Conservation (phyloP, 2,329 filamentous ascomycete species). For the Aspergillus texensis region DNA sequence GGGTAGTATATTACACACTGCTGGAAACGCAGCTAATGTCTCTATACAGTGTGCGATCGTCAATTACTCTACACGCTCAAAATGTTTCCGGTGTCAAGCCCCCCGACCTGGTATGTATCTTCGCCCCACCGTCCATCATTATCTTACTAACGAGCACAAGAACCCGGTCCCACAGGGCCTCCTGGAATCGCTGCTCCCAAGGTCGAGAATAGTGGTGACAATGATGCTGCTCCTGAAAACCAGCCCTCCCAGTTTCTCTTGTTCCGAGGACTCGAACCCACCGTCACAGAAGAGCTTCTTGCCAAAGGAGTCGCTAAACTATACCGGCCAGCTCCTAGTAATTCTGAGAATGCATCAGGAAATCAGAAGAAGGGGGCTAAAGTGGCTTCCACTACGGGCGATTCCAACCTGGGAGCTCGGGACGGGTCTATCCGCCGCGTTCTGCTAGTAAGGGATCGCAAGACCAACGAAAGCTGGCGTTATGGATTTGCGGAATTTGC, state of each 20-base stretch:
- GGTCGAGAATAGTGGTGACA: constrained; percentile 56
- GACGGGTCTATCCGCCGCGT: constrained; percentile 76
- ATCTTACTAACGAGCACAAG: constrained; percentile 21
- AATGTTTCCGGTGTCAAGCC: constrained; percentile 63
- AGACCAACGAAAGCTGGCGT: constrained; percentile 71
- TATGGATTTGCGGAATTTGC: constrained; percentile 86
- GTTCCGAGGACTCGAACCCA: constrained; percentile 69
- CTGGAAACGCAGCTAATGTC: neutral
- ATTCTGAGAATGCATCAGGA: constrained; percentile 32
- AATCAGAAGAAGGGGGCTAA: constrained; percentile 52
- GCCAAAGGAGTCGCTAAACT: constrained; percentile 74
- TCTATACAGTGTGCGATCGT: constrained; percentile 53
- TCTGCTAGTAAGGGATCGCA: constrained; percentile 73
- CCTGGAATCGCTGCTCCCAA: constrained; percentile 45
- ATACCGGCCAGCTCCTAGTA: constrained; percentile 58
- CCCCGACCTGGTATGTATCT: constrained; percentile 53
- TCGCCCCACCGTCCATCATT: neutral
- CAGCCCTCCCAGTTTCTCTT: constrained; percentile 76
- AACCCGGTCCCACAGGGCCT: constrained; percentile 33
- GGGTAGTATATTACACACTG: constrained; percentile 12
- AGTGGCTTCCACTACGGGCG: constrained; percentile 58
- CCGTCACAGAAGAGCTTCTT: constrained; percentile 72
- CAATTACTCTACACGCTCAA: constrained; percentile 59
- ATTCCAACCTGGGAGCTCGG: constrained; percentile 68
- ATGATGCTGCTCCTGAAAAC: constrained; percentile 56